These are phyloP conservation scores for Blepharisma japonicum DNA, from an alignment of 73 alveolate genomes.

Conservation along the genomic window DNA sequence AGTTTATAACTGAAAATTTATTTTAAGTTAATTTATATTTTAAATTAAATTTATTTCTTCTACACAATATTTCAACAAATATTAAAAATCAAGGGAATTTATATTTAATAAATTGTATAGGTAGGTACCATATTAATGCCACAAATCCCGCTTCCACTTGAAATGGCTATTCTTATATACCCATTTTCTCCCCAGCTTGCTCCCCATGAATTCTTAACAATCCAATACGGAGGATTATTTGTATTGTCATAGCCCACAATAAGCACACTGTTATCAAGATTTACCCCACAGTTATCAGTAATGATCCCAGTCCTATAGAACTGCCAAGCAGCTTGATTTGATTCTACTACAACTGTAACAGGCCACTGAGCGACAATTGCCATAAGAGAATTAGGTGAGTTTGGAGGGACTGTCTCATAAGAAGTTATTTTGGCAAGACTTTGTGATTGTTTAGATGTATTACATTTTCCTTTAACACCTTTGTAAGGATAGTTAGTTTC, in stretches of 20 bases:
- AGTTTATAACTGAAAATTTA: no score
- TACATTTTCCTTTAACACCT: conserved; percentile 46
- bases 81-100: no score
- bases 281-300: conserved; percentile 37
- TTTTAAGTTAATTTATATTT: no score
- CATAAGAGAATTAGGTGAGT: conserved; percentile 44
- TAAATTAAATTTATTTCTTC: no score
- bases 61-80: no score
- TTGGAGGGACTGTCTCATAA: conserved; percentile 6
- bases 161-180: conserved; percentile 43
- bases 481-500: conserved; percentile 81
- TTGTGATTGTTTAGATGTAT: background rate
- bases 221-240: conserved; percentile 22
- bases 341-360: conserved; percentile 69
- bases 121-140: no score
- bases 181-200: conserved; percentile 56
- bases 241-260: conserved; percentile 64
- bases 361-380: conserved; percentile 61
- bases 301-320: conserved; percentile 56
- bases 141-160: conserved; percentile 28
- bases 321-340: conserved; percentile 53
- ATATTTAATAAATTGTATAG: no score
- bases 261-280: conserved; percentile 73
- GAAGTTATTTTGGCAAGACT: conserved; percentile 1
- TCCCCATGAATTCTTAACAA: conserved; percentile 62